phyloP scores from a whole-genome alignment of 306 rosid species.

The Alnus rubra region DNA sequence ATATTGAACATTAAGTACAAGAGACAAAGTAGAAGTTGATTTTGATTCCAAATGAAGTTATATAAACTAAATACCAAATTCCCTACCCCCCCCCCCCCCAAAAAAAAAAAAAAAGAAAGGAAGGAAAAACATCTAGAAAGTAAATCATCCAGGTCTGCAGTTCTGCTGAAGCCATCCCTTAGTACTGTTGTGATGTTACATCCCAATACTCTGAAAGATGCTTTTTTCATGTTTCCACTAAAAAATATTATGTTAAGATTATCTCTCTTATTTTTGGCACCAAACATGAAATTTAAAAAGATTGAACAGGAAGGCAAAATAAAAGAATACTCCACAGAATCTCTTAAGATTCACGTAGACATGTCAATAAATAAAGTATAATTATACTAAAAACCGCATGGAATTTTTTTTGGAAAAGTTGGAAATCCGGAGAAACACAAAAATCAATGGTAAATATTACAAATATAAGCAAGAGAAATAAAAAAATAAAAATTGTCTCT shows the following conservation, averaged over 20 bases:
- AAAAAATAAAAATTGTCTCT: not conserved
- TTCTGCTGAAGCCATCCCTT: not conserved
- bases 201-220: slow-evolving; percentile 3
- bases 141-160: not conserved
- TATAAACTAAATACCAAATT: not conserved
- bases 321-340: not conserved
- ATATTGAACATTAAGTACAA: slow-evolving; percentile 10
- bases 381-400: not conserved
- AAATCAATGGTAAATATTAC: not conserved
- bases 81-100: not conserved
- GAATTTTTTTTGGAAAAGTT: not conserved
- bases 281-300: slow-evolving; percentile 4
- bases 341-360: not conserved
- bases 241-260: slow-evolving; percentile 2
- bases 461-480: not conserved
- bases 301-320: not conserved
- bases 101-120: not conserved
- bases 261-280: not conserved
- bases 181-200: not conserved
- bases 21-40: not conserved
- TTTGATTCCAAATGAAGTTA: slow-evolving; percentile 7
- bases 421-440: not conserved
- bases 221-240: slow-evolving; percentile 1
- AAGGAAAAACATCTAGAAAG: slow-evolving; percentile 2
- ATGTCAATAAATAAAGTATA: not conserved